phyloP scores from a whole-genome alignment of 305 asterid genomes.

The Nicotiana rustica region DNA sequence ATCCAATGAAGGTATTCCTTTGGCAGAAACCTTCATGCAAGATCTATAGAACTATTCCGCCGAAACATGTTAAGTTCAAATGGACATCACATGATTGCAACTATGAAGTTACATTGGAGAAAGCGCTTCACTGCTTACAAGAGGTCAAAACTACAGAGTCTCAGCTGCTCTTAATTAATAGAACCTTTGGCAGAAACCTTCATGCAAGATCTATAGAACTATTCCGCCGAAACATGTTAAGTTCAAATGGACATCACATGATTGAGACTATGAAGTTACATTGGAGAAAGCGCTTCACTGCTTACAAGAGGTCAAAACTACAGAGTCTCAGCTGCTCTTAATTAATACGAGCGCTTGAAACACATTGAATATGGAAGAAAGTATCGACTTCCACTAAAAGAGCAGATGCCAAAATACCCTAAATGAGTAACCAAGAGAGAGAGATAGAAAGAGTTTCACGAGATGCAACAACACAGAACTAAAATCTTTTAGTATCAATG shows the following conservation, averaged over 20 bases:
- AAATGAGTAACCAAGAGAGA: slow-evolving; percentile 1
- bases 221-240: background rate
- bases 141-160: background rate
- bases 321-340: background rate
- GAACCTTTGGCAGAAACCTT: background rate
- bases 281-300: background rate
- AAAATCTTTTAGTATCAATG: background rate
- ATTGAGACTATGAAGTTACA: background rate
- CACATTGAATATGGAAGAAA: background rate
- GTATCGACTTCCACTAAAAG: background rate
- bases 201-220: slow-evolving; percentile 17
- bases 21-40: background rate
- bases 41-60: background rate
- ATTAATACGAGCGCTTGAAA: background rate
- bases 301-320: background rate
- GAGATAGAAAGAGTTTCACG: background rate
- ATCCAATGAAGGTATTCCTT: background rate
- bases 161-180: background rate
- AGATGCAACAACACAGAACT: background rate
- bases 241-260: background rate
- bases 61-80: background rate
- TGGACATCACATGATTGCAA: background rate
- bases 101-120: background rate
- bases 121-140: background rate
- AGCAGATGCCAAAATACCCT: background rate